A percentile compares a stretch with the other conserved stretches of the same genome.
phyloP scores from a whole-genome alignment of 2,329 filamentous ascomycete species.

The Neonectria coccinea region DNA sequence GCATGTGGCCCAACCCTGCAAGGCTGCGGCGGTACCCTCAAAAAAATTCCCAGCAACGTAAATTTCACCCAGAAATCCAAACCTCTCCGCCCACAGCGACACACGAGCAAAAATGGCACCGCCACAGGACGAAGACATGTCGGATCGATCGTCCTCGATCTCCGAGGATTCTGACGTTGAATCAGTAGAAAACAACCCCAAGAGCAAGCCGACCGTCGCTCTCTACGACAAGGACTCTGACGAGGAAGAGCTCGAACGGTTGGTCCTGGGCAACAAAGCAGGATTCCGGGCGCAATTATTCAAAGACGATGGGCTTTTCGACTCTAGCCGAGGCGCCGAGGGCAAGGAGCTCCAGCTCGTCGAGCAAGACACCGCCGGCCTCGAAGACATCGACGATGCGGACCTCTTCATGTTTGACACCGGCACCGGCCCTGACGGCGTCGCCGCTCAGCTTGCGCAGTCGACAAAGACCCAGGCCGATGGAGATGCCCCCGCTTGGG shows the following conservation, averaged over 20 bases:
- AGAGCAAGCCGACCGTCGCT: constrained; percentile 46
- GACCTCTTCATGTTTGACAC: constrained; percentile 89
- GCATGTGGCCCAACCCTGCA: constrained; percentile 32
- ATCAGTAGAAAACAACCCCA: constrained; percentile 44
- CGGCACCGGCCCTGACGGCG: constrained; percentile 57
- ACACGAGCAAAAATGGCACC: constrained; percentile 47
- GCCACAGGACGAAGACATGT: constrained; percentile 46
- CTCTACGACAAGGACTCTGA: constrained; percentile 78
- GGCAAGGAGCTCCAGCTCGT: constrained; percentile 49
- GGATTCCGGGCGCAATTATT: constrained; percentile 83
- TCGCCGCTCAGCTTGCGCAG: constrained; percentile 49
- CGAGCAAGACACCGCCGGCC: constrained; percentile 60
- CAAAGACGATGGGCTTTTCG: constrained; percentile 58
- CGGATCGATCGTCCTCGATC: constrained; percentile 45
- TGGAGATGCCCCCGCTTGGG: constrained; percentile 76
- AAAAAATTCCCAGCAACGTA: constrained; percentile 48
- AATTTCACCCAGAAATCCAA: constrained; percentile 37
- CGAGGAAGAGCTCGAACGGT: constrained; percentile 85
- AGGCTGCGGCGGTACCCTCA: constrained; percentile 47
- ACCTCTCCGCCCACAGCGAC: constrained; percentile 26
- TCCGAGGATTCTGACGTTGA: constrained; percentile 44
- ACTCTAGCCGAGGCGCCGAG: constrained; percentile 50
- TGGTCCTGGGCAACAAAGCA: constrained; percentile 89
- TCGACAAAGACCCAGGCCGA: constrained; percentile 39
- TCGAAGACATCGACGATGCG: constrained; percentile 77